A percentile compares a stretch with the other conserved stretches of the same genome.
Conservation (phyloP, 495 filamentous ascomycete genomes). For the Penicillium ucsense region DNA sequence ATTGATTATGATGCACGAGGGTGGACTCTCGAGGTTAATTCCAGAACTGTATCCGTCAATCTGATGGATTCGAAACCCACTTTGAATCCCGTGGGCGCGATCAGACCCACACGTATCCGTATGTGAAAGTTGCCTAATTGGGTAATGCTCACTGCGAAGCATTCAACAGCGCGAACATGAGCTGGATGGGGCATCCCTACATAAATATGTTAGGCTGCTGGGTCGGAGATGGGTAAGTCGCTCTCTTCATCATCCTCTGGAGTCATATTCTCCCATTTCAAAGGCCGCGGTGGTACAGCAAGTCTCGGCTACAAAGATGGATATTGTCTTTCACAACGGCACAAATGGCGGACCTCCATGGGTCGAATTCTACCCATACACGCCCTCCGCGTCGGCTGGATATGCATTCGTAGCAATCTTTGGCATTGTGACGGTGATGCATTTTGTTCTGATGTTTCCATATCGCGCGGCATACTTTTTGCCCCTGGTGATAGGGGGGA, state of each 20-base stretch:
- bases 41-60: too few species aligned
- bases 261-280: too few species aligned
- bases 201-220: constrained; percentile 6
- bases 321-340: constrained; percentile 24
- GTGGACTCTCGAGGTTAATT: too few species aligned
- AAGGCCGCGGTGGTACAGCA: too few species aligned
- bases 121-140: constrained; percentile 15
- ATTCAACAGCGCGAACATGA: too few species aligned
- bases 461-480: constrained; percentile 45
- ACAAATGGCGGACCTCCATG: constrained; percentile 22
- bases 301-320: constrained; percentile 11
- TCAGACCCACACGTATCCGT: constrained; percentile 23
- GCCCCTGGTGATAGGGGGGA: constrained; percentile 45
- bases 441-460: constrained; percentile 33
- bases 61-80: too few species aligned
- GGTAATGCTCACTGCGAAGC: constrained; percentile 3
- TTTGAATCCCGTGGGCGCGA: too few species aligned
- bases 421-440: constrained; percentile 27
- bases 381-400: constrained; percentile 35
- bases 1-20: too few species aligned
- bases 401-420: constrained; percentile 42
- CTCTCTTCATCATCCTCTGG: too few species aligned
- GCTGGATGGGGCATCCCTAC: too few species aligned
- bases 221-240: not conserved
- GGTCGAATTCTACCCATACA: constrained; percentile 40